Percentiles rank a stretch among this genome's conserved stretches.
Evolutionary conservation across 2,329 filamentous ascomycete species (phyloP).

Genomic region (Fonsecaea monophora): DNA sequence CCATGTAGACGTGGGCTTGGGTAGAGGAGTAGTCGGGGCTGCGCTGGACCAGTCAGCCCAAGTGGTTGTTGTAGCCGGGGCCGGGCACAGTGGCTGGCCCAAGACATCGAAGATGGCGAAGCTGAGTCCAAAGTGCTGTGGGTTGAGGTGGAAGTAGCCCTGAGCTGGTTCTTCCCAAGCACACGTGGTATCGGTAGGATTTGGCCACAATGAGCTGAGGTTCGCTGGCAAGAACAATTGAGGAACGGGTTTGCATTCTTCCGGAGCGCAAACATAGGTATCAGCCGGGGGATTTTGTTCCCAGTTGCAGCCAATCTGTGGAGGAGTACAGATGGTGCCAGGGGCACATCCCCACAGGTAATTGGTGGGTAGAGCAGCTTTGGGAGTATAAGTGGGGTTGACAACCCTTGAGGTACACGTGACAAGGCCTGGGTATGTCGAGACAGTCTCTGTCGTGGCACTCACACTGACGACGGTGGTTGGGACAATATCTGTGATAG

Average conservation of each 20-base stretch:
- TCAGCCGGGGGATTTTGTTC: slow-evolving; percentile 49
- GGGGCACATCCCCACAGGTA: slow-evolving; percentile 55
- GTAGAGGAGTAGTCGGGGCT: slow-evolving; percentile 1
- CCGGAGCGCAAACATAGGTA: slow-evolving; percentile 49
- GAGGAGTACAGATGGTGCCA: slow-evolving; percentile 51
- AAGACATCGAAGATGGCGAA: slow-evolving; percentile 63
- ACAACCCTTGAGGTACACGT: slow-evolving; percentile 43
- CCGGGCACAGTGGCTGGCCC: slow-evolving; percentile 30
- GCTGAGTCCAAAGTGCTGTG: slow-evolving; percentile 66
- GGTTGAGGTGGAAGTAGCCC: slow-evolving; percentile 69
- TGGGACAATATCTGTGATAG: slow-evolving; percentile 17
- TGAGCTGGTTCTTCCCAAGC: slow-evolving; percentile 34
- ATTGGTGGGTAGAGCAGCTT: slow-evolving; percentile 41
- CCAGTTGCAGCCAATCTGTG: slow-evolving; percentile 49
- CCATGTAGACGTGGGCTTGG: slow-evolving; percentile 12
- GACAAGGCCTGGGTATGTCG: slow-evolving; percentile 29
- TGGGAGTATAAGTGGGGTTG: slow-evolving; percentile 45
- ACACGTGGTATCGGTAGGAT: slow-evolving; percentile 25
- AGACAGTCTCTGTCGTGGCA: slow-evolving; percentile 25
- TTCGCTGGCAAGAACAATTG: slow-evolving; percentile 35
- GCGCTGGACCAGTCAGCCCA: slow-evolving; percentile 18
- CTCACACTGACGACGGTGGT: slow-evolving; percentile 14
- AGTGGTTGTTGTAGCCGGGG: slow-evolving; percentile 12
- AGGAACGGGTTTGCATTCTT: slow-evolving; percentile 49
- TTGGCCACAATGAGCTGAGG: slow-evolving; percentile 13